phyloP scores from a whole-genome alignment of 768 basidiomycete genomes.

The Lactarius hengduanensis region DNA sequence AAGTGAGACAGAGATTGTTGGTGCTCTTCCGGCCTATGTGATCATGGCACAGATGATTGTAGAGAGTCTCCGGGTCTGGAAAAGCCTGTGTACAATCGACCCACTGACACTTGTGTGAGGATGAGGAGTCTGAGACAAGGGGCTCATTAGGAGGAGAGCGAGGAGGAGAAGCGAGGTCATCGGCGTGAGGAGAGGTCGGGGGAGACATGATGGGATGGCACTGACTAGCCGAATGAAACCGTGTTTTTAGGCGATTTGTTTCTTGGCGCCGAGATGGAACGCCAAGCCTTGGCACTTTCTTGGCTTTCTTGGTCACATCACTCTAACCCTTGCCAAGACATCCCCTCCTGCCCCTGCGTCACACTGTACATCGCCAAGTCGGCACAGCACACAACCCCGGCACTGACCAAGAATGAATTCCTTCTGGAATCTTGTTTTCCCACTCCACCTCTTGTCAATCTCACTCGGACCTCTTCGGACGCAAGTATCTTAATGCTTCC shows the following conservation, averaged over 20 bases:
- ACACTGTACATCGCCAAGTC: not conserved
- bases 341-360: not conserved
- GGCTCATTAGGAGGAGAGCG: constrained; percentile 8
- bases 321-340: not conserved
- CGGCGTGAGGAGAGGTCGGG: constrained; percentile 24
- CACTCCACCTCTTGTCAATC: no score
- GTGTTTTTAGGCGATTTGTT: constrained; percentile 5
- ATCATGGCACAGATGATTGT: constrained; percentile 92
- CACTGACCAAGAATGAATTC: not conserved
- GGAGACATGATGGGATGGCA: constrained; percentile 20
- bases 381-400: constrained; percentile 2
- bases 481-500: constrained; percentile 10
- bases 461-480: not conserved
- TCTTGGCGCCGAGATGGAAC: not conserved
- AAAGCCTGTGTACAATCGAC: constrained; percentile 58
- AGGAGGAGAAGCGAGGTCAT: constrained; percentile 11
- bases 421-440: not conserved
- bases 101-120: constrained; percentile 64
- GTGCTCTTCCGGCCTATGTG: constrained; percentile 95
- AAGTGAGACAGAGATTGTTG: constrained; percentile 93
- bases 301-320: not conserved
- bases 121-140: constrained; percentile 5
- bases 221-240: not conserved
- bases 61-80: constrained; percentile 78
- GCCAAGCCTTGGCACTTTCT: not conserved